phyloP scores from a whole-genome alignment of 495 filamentous ascomycete species.

The Wilcoxina mikolae region DNA sequence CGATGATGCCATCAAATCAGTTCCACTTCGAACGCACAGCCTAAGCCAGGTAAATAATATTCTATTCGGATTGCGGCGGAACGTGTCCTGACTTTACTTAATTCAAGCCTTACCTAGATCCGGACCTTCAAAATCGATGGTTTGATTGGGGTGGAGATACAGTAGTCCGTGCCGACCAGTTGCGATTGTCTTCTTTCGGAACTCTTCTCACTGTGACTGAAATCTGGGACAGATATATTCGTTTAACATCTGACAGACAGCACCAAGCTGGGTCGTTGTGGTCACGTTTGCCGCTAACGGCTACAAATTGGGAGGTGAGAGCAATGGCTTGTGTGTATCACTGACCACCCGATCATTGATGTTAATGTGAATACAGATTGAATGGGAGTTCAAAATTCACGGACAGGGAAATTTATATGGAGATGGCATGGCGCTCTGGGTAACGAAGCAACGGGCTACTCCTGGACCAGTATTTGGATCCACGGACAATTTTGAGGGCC shows the following conservation, averaged over 20 bases:
- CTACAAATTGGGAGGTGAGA: conserved; percentile 91
- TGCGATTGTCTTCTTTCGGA: conserved; percentile 29
- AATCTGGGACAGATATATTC: conserved; percentile 53
- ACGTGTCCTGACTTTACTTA: background rate
- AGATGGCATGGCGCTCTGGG: conserved; percentile 96
- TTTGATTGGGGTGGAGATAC: conserved; percentile 98
- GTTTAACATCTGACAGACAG: conserved; percentile 76
- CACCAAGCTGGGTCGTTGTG: conserved; percentile 87
- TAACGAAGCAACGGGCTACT: conserved; percentile 80
- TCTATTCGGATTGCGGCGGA: background rate
- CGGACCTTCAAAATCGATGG: conserved; percentile 97
- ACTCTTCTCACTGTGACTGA: background rate
- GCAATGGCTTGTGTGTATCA: background rate
- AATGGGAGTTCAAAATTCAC: conserved; percentile 86
- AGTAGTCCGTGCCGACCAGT: conserved; percentile 84
- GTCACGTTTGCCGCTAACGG: conserved; percentile 84
- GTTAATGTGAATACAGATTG: conserved; percentile 41
- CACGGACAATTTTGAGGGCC: conserved; percentile 77
- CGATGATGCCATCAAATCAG: conserved; percentile 24
- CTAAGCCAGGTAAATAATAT: conserved; percentile 39
- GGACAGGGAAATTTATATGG: conserved; percentile 76
- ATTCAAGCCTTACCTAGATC: conserved; percentile 81
- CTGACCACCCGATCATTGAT: background rate
- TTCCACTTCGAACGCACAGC: conserved; percentile 63
- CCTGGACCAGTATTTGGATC: conserved; percentile 78